Base-by-base conservation (phyloP, 345 rosid genomes). In the Syzygium grande region DNA sequence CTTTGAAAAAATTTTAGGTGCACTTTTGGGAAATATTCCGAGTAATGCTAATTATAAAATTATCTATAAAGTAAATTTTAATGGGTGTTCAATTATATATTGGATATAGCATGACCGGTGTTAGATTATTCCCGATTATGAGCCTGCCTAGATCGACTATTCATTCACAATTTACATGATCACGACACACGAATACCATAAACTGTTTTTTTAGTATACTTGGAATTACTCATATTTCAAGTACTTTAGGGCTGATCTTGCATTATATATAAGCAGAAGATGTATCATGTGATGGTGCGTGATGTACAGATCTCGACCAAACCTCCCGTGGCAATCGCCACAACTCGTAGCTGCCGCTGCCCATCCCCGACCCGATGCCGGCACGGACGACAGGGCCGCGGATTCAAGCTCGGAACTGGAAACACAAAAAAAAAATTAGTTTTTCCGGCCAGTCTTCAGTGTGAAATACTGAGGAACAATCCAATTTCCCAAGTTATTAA, bases 261-360 rank as follows among this genome's bases (percentile, higher is more conserved):
- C 9, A 7, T 29, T 65, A 7, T 30, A 1, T 3, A 65, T 2
- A 16, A 65, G 11, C 19, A 8, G 0, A 65, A 65, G 1, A 29
- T 65, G 16, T 63, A 29, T 63, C 41, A 63, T 29, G 3, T 63
- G 0, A 29, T 63, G 22, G 1, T 27, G 17, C 0, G 0, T n/a
- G 38, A 13, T 9, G 0, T n/a, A 2, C 2, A 61, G 0, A n/a
- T n/a, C 15, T 61, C 46, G 46, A 43, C 46, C 46, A 43, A 43
- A 43, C 46, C 46, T 43, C 46, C 46, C 4, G n/a, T 58, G 9
- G 10, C 65, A 15, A 58, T 6, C 10, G 5, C 3, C 63, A 6
- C 3, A 23, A 58, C 63, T 58, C 5, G 29, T 14, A 4, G 6
- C 9, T 11, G 25, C 25, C 63, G 3, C 1, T 51, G 7, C 30